These are phyloP conservation scores for Panaeolus papilionaceus DNA, from an alignment of 768 basidiomycete genomes.

Conservation along the genomic window DNA sequence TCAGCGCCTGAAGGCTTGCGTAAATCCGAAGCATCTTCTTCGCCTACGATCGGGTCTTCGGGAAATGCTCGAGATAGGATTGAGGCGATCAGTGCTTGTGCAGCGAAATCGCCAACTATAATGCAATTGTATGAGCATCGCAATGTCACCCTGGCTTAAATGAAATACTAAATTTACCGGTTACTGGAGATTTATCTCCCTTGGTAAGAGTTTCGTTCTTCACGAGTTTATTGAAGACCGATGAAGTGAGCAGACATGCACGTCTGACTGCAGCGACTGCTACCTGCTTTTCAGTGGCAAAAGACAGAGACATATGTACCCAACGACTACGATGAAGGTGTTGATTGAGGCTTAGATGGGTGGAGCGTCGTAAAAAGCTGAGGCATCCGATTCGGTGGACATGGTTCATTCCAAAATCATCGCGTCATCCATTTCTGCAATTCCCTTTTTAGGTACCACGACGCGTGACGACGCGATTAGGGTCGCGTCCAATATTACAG, in stretches of 20 bases:
- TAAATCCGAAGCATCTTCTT: constrained; percentile 90
- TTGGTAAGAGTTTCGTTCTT: constrained; percentile 89
- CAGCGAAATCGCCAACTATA: constrained; percentile 90
- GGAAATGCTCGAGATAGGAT: constrained; percentile 84
- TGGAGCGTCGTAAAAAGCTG: constrained; percentile 25
- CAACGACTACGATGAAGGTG: constrained; percentile 19
- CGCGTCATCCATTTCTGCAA: background rate
- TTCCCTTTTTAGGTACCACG: constrained; percentile 3
- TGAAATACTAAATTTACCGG: constrained; percentile 52
- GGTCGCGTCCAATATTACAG: background rate
- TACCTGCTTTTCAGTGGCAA: constrained; percentile 75
- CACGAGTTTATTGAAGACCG: constrained; percentile 86
- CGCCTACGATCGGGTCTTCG: constrained; percentile 87
- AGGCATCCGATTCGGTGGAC: constrained; percentile 15
- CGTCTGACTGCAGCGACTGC: constrained; percentile 88
- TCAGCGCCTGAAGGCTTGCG: constrained; percentile 38
- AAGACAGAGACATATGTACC: constrained; percentile 55
- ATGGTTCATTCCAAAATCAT: constrained; percentile 14
- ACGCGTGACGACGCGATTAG: background rate
- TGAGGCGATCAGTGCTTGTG: constrained; percentile 89
- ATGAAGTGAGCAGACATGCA: constrained; percentile 82
- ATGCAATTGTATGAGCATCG: constrained; percentile 2
- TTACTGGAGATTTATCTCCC: constrained; percentile 91
- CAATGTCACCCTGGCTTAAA: background rate
- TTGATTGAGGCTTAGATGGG: constrained; percentile 23